Conservation (phyloP, 1,139 yeast genomes). For the Candida labiduridarum region DNA sequence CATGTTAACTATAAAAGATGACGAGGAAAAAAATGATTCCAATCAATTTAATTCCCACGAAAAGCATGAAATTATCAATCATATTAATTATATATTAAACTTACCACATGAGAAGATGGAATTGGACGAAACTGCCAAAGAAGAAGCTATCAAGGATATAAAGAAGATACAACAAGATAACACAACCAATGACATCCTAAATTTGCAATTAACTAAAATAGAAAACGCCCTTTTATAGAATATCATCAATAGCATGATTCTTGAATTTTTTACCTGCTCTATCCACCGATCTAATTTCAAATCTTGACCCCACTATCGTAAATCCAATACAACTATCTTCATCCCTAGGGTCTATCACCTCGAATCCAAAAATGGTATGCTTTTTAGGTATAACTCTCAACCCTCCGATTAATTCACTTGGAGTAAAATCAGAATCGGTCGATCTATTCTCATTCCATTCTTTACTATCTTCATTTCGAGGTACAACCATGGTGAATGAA, state of each 20-base stretch:
- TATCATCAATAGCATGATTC: conserved; percentile 68
- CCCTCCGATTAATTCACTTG: conserved; percentile 50
- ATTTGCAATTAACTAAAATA: conserved; percentile 26
- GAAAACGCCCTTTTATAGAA: conserved; percentile 28
- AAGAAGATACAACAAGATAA: conserved; percentile 3
- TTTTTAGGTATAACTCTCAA: conserved; percentile 59
- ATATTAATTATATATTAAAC: conserved; percentile 22
- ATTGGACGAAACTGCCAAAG: conserved; percentile 1
- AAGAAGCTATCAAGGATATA: conserved; percentile 7
- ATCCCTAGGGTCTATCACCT: conserved; percentile 39
- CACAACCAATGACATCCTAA: conserved; percentile 26
- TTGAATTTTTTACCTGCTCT: conserved; percentile 87
- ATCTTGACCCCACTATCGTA: conserved; percentile 77
- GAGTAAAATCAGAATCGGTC: conserved; percentile 18
- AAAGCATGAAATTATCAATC: conserved; percentile 18
- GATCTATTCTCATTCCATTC: conserved; percentile 24
- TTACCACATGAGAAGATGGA: conserved; percentile 14
- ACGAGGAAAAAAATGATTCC: conserved; percentile 13
- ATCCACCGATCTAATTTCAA: conserved; percentile 76
- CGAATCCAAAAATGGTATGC: conserved; percentile 60
- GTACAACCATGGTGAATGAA: conserved; percentile 65
- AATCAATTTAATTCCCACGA: not conserved
- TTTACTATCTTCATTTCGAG: conserved; percentile 42
- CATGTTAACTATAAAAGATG: conserved; percentile 20
- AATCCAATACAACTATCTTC: conserved; percentile 49